Percentiles rank a stretch among this genome's conserved stretches.
Conservation (phyloP, 495 filamentous ascomycete species). For the Talaromyces trachyspermus region DNA sequence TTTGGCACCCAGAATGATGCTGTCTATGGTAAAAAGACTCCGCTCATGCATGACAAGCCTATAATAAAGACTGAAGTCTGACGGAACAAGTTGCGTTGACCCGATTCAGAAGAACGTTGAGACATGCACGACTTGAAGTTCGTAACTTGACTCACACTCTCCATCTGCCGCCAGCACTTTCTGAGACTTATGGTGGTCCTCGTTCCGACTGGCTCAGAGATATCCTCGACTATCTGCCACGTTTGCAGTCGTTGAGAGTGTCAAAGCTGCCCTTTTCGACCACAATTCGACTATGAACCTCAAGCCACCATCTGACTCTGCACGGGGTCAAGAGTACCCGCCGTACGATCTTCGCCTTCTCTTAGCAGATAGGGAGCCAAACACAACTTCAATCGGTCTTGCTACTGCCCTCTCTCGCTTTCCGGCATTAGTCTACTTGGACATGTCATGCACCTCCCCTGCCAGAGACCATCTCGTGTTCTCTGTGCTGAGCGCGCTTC, state of each 20-base stretch:
- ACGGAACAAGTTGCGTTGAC: conserved; percentile 48
- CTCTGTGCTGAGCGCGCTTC: conserved; percentile 32
- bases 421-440: conserved; percentile 49
- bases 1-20: conserved; percentile 57
- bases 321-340: conserved; percentile 11
- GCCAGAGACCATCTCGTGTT: conserved; percentile 47
- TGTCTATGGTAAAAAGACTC: conserved; percentile 45
- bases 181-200: conserved; percentile 58
- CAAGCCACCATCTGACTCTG: conserved; percentile 17
- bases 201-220: conserved; percentile 55
- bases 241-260: conserved; percentile 54
- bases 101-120: conserved; percentile 53
- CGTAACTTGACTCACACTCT: conserved; percentile 55
- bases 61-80: background rate
- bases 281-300: conserved; percentile 51
- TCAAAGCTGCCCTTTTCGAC: conserved; percentile 58
- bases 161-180: conserved; percentile 58
- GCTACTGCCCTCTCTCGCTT: conserved; percentile 46
- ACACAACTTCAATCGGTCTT: conserved; percentile 48
- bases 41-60: conserved; percentile 7
- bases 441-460: conserved; percentile 52
- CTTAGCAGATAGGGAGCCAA: conserved; percentile 49
- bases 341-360: conserved; percentile 46
- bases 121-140: conserved; percentile 45
- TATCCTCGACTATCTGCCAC: conserved; percentile 51